Evolutionary conservation across 306 rosid species (phyloP).

Genomic region (Alnus glutinosa): DNA sequence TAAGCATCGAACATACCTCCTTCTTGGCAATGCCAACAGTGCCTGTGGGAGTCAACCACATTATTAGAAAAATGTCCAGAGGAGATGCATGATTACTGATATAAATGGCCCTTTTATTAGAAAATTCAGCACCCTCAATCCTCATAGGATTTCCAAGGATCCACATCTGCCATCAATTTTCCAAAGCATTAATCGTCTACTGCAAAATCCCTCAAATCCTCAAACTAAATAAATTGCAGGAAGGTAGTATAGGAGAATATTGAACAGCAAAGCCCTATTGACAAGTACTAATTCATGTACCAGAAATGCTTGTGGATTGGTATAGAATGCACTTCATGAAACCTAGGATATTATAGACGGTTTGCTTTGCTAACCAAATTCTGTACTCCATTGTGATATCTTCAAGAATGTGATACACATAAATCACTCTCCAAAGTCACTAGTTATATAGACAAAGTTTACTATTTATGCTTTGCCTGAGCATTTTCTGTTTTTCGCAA

Average conservation of each 20-base stretch:
- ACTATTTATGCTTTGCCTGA: background rate
- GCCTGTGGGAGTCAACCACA: constrained; percentile 66
- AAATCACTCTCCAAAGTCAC: background rate
- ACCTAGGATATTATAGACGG: background rate
- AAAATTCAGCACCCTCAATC: constrained; percentile 56
- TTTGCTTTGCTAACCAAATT: background rate
- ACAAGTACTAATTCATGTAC: background rate
- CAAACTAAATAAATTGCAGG: constrained; percentile 4
- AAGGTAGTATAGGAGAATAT: constrained; percentile 3
- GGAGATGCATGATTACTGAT: constrained; percentile 74
- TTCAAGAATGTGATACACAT: constrained; percentile 2
- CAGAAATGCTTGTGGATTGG: background rate
- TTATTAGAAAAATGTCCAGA: constrained; percentile 52
- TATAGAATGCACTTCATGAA: background rate
- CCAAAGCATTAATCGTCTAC: constrained; percentile 22
- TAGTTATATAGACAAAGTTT: background rate
- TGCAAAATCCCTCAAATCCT: constrained; percentile 6
- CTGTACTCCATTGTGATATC: background rate
- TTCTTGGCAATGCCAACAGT: constrained; percentile 70
- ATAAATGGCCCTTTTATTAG: constrained; percentile 52
- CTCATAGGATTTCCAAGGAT: constrained; percentile 65
- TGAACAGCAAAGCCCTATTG: background rate
- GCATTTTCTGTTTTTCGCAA: background rate
- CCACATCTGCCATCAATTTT: constrained; percentile 53
- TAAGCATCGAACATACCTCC: constrained; percentile 44